These are phyloP conservation scores for Elsinoe ampelina DNA, from an alignment of 2,329 filamentous ascomycete genomes.

Conservation along the genomic window DNA sequence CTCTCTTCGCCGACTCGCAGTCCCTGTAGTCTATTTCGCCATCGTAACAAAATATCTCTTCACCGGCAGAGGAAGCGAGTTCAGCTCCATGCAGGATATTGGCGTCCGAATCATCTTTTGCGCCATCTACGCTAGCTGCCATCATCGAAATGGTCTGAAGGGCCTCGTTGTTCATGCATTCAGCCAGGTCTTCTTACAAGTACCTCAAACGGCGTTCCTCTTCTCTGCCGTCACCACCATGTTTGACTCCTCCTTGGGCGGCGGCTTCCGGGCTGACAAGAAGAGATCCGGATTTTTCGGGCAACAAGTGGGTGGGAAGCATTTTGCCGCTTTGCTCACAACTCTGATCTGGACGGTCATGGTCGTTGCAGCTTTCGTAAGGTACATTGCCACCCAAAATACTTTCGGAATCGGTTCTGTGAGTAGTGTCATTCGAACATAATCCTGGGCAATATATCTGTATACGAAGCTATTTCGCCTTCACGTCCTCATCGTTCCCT, in stretches of 20 bases:
- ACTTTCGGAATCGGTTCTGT: too few species aligned
- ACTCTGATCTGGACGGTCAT: background rate
- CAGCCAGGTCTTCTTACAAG: background rate
- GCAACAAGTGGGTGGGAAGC: background rate
- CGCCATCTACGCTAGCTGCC: background rate
- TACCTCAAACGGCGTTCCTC: background rate
- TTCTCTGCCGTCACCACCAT: background rate
- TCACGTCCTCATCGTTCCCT: too few species aligned
- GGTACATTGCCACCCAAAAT: background rate
- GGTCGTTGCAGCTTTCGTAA: background rate
- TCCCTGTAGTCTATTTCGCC: background rate
- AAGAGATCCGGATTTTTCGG: background rate
- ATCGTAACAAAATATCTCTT: background rate
- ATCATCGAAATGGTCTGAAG: background rate
- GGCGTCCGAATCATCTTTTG: background rate
- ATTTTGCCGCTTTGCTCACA: background rate
- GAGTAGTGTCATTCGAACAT: too few species aligned
- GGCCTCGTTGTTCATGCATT: background rate
- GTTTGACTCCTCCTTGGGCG: background rate
- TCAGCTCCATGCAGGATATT: background rate
- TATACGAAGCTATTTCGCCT: too few species aligned
- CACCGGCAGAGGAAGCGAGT: background rate
- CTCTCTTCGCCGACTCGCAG: background rate
- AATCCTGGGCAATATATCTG: too few species aligned
- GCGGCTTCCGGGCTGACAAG: background rate